phyloP scores from a whole-genome alignment of 2,329 filamentous ascomycete genomes.

The Phaeophleospora eucalypticola region DNA sequence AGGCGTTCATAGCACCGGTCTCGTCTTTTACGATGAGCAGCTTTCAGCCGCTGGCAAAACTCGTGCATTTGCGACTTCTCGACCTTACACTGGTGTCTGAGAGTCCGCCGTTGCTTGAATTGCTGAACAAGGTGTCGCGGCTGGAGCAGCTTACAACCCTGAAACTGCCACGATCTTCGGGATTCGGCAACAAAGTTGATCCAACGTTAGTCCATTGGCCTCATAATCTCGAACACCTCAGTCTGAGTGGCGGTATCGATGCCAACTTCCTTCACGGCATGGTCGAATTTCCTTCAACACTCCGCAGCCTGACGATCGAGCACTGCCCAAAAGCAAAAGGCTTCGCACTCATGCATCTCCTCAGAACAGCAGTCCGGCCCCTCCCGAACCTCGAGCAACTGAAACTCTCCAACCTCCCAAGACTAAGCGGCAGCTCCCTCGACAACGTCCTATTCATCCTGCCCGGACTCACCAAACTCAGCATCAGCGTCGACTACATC shows the following conservation, averaged over 20 bases:
- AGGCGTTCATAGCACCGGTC: slow-evolving; percentile 55
- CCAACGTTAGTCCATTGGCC: slow-evolving; percentile 37
- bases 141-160: slow-evolving; percentile 45
- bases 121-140: slow-evolving; percentile 50
- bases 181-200: slow-evolving; percentile 25
- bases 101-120: slow-evolving; percentile 44
- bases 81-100: slow-evolving; percentile 53
- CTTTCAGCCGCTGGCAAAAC: slow-evolving; percentile 55
- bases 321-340: slow-evolving; percentile 41
- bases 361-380: slow-evolving; percentile 31
- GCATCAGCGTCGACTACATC: slow-evolving; percentile 47
- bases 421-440: slow-evolving; percentile 36
- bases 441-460: slow-evolving; percentile 40
- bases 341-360: slow-evolving; percentile 35
- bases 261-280: slow-evolving; percentile 39
- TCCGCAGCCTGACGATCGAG: slow-evolving; percentile 38
- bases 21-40: slow-evolving; percentile 56
- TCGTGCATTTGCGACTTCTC: slow-evolving; percentile 45
- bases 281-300: slow-evolving; percentile 30
- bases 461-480: slow-evolving; percentile 38
- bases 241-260: slow-evolving; percentile 43
- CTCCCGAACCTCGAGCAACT: slow-evolving; percentile 34
- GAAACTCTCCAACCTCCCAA: slow-evolving; percentile 40
- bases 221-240: slow-evolving; percentile 38
- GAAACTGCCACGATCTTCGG: slow-evolving; percentile 33